A percentile compares a stretch with the other conserved stretches of the same genome.
Evolutionary conservation across 805 yeast genomes (phyloP).

Genomic region (Priceomyces medius): DNA sequence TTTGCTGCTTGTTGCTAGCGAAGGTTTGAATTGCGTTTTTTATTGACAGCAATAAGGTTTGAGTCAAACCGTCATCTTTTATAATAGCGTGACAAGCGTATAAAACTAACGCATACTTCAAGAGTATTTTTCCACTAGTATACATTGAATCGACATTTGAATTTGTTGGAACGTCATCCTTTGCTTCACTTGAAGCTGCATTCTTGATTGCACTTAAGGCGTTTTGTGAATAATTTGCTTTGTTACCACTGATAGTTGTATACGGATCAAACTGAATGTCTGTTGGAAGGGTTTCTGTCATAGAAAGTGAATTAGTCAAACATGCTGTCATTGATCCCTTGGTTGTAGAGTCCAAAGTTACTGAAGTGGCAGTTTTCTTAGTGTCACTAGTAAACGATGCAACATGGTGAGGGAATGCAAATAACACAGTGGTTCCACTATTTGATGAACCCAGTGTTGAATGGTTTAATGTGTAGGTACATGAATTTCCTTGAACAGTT

Average conservation of each 20-base stretch:
- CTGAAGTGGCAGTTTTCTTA: conserved; percentile 26
- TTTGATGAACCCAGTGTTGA: conserved; percentile 45
- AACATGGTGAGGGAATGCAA: conserved; percentile 69
- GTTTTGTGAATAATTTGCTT: conserved; percentile 11
- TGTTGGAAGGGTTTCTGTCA: conserved; percentile 45
- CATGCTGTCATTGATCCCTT: conserved; percentile 49
- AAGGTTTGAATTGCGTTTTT: conserved; percentile 18
- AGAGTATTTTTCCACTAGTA: conserved; percentile 23
- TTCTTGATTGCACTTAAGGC: conserved; percentile 12
- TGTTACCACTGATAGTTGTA: conserved; percentile 7
- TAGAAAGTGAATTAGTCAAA: conserved; percentile 37
- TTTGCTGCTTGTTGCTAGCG: conserved; percentile 17
- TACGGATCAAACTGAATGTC: conserved; percentile 37
- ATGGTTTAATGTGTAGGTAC: conserved; percentile 44
- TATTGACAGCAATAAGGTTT: conserved; percentile 12
- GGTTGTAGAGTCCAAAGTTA: conserved; percentile 48
- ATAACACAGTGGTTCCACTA: conserved; percentile 47
- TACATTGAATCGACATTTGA: conserved; percentile 22
- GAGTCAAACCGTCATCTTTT: conserved; percentile 17
- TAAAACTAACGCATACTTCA: conserved; percentile 20
- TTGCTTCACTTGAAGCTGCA: conserved; percentile 17
- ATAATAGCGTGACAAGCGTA: conserved; percentile 21
- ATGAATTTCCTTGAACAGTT: conserved; percentile 23
- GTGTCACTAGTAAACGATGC: conserved; percentile 38
- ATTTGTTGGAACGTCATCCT: conserved; percentile 9